These are phyloP conservation scores for Rickenella mellea DNA, from an alignment of 768 basidiomycete genomes.

Conservation along the genomic window DNA sequence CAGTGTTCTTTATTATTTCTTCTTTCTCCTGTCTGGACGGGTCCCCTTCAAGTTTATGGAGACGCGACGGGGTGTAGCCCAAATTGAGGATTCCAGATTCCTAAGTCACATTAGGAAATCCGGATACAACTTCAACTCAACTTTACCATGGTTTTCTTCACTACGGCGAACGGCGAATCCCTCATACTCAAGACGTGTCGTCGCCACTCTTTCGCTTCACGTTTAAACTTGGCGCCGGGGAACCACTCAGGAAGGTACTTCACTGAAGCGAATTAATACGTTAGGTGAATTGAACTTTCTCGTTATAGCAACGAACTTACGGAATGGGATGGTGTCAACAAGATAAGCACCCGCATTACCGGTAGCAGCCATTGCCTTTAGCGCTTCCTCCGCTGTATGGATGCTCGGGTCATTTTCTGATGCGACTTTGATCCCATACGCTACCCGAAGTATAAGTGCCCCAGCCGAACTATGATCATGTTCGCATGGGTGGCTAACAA, in stretches of 20 bases:
- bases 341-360: constrained; percentile 24
- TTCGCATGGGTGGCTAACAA: constrained; percentile 6
- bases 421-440: constrained; percentile 1
- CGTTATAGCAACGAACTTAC: too few relatives aligned
- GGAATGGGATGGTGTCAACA: constrained; percentile 19
- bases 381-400: constrained; percentile 15
- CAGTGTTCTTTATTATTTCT: too few relatives aligned
- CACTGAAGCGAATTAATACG: too few relatives aligned
- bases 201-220: constrained; percentile 10
- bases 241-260: constrained; percentile 16
- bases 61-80: too few relatives aligned
- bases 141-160: constrained; percentile 11
- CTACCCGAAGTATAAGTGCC: constrained; percentile 1
- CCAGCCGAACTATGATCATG: too few relatives aligned
- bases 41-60: too few relatives aligned
- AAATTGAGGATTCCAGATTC: too few relatives aligned
- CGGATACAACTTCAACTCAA: too few relatives aligned
- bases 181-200: constrained; percentile 12
- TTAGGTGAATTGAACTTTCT: too few relatives aligned
- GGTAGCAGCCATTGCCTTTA: constrained; percentile 14
- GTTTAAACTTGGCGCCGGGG: constrained; percentile 17
- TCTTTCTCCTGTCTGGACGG: too few relatives aligned
- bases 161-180: constrained; percentile 11
- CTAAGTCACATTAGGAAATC: too few relatives aligned
- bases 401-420: constrained; percentile 12